These are phyloP conservation scores for Bruguiera parviflora DNA, from an alignment of 345 rosid genomes.

Conservation along the genomic window DNA sequence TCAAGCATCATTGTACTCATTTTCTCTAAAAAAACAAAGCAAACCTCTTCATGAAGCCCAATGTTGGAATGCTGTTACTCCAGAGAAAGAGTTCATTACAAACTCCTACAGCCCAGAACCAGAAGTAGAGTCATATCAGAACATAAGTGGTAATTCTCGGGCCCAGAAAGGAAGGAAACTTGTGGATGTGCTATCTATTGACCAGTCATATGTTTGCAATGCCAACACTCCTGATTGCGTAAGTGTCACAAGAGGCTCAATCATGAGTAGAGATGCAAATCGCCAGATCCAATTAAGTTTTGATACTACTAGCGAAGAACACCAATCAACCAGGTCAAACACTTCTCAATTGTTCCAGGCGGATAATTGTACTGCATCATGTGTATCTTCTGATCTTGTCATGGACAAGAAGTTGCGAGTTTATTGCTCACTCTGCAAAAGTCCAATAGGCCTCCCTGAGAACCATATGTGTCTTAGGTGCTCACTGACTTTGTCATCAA, in stretches of 20 bases:
- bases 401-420: constrained; percentile 45
- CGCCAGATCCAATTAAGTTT: constrained; percentile 52
- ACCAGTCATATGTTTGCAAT: constrained; percentile 25
- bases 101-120: constrained; percentile 29
- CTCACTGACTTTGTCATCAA: constrained; percentile 52
- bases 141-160: constrained; percentile 66
- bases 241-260: constrained; percentile 22
- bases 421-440: constrained; percentile 65
- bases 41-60: constrained; percentile 30
- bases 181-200: constrained; percentile 35
- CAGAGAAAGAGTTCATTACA: constrained; percentile 36
- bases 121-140: constrained; percentile 51
- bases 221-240: constrained; percentile 23
- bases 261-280: constrained; percentile 25
- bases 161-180: constrained; percentile 49
- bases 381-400: constrained; percentile 28
- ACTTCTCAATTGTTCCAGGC: not conserved
- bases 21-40: constrained; percentile 31
- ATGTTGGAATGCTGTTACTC: constrained; percentile 37
- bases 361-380: constrained; percentile 9
- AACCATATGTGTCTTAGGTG: constrained; percentile 48
- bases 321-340: constrained; percentile 26
- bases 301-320: constrained; percentile 33
- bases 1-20: constrained; percentile 38
- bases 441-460: constrained; percentile 59